Evolutionary conservation across 306 rosid species (phyloP), one percentile per base, ranked within the genome.

Genomic region (apple (Malus domestica)): DNA sequence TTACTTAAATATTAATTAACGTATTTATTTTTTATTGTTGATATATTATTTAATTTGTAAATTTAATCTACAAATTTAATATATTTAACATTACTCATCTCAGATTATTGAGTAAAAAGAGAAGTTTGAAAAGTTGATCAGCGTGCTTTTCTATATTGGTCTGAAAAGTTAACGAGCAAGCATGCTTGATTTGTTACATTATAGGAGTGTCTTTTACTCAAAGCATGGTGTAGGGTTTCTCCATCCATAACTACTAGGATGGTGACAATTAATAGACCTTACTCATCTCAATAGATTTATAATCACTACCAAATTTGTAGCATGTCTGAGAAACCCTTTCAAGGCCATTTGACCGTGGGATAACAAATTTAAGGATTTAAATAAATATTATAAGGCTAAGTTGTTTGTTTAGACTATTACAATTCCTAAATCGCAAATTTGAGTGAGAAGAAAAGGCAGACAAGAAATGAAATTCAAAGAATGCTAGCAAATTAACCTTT

Each of bases 21-120:
- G 40, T 35, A 0, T 0, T 35, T 35, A 35, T 35, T 35, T 35
- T 0, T 35, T 35, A 35, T 35, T 35, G 0, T 0, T 35, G 2
- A 35, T 8, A 35, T 1, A 33, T 33, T 5, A 33, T 33, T 5
- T 5, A 33, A 33, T 33, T 33, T 33, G 0, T 5, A 35, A 0
- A 35, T 35, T 35, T 35, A 35, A 0, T 35, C 0, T 0, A 7
- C 0, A 35, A 35, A 35, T 35, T 35, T 35, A 35, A 0, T 35
- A 0, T 7, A 1, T 1, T 35, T 35, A 1, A 35, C 9, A 35
- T 35, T 35, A 35, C 9, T 35, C 2, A 1, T 59, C 4, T 18
- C 63, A 18, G 13, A 68, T 5, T 68, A 22, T 14, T 57, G 8
- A 15, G 22, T 54, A 35, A 57, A 72, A 57, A 58, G 64, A 72